Conservation (phyloP, 2,329 filamentous ascomycete species). For the Cryphonectria japonica region DNA sequence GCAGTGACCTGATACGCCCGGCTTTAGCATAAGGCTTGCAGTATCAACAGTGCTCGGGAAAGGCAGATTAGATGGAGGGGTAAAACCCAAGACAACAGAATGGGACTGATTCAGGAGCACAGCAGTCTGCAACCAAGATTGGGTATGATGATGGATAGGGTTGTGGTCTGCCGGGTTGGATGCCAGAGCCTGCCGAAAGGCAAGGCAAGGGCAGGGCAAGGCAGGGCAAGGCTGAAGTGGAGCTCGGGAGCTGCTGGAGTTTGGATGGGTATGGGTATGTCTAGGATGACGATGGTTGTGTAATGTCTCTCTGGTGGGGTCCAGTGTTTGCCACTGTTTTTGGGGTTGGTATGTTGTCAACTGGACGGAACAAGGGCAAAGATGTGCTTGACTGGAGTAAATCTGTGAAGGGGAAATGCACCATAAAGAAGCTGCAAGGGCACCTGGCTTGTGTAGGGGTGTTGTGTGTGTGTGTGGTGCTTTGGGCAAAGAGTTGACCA, state of each 20-base stretch:
- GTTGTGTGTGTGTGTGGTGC: background rate
- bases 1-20: constrained; percentile 45
- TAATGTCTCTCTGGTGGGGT: constrained; percentile 11
- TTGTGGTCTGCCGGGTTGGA: constrained; percentile 1
- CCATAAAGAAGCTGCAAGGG: background rate
- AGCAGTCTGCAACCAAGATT: background rate
- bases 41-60: constrained; percentile 10
- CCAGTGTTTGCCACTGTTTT: background rate
- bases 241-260: constrained; percentile 16
- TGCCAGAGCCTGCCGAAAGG: constrained; percentile 6
- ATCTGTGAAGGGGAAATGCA: background rate
- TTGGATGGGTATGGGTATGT: constrained; percentile 6
- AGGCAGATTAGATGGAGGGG: background rate
- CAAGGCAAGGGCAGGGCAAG: constrained; percentile 3
- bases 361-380: background rate
- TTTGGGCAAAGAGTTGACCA: background rate
- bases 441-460: background rate
- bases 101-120: background rate
- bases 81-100: background rate
- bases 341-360: background rate
- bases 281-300: constrained; percentile 11
- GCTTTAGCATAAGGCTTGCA: constrained; percentile 58
- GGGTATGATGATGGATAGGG: background rate
- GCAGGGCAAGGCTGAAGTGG: constrained; percentile 11
- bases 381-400: background rate